phyloP scores from a whole-genome alignment of 1,284 basidiomycete genomes.

The Acaromyces ingoldii region DNA sequence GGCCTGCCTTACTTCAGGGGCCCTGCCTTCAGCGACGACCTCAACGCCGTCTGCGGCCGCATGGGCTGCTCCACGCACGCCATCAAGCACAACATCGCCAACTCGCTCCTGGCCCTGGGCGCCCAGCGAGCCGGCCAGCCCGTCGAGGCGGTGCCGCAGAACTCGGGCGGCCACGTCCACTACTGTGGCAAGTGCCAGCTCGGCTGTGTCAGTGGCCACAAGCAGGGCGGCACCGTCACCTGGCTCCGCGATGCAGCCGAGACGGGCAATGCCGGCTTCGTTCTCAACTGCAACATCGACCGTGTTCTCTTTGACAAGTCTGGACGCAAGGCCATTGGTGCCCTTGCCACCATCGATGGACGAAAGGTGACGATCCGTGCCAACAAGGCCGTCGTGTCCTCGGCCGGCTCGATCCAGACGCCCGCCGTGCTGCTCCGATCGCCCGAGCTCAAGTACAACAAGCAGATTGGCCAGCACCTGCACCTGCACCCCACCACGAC shows the following conservation, averaged over 20 bases:
- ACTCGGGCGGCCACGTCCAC: slow-evolving; percentile 52
- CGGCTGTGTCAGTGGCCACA: slow-evolving; percentile 52
- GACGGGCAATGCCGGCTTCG: slow-evolving; percentile 48
- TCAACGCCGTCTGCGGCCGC: slow-evolving; percentile 51
- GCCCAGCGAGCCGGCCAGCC: slow-evolving; percentile 48
- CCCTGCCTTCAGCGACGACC: slow-evolving; percentile 47
- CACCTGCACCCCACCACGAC: slow-evolving; percentile 54
- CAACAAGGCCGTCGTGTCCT: slow-evolving; percentile 51
- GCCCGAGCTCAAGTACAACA: slow-evolving; percentile 52
- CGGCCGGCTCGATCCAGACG: slow-evolving; percentile 53
- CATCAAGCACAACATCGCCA: slow-evolving; percentile 52
- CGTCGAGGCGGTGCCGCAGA: slow-evolving; percentile 51
- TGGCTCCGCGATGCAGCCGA: slow-evolving; percentile 53
- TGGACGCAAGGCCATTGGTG: slow-evolving; percentile 33
- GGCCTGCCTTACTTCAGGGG: slow-evolving; percentile 52
- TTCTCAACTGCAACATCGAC: slow-evolving; percentile 50
- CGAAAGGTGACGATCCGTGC: slow-evolving; percentile 47
- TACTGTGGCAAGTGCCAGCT: slow-evolving; percentile 53
- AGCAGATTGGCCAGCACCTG: slow-evolving; percentile 54
- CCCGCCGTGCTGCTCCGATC: slow-evolving; percentile 55
- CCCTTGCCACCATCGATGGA: slow-evolving; percentile 36
- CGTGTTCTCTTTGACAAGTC: slow-evolving; percentile 51
- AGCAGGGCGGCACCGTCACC: slow-evolving; percentile 49
- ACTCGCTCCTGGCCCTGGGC: slow-evolving; percentile 49
- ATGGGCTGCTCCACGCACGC: slow-evolving; percentile 52